Evolutionary conservation across 2,329 filamentous ascomycete genomes (phyloP).

Genomic region (Aspergillaceae sp.): DNA sequence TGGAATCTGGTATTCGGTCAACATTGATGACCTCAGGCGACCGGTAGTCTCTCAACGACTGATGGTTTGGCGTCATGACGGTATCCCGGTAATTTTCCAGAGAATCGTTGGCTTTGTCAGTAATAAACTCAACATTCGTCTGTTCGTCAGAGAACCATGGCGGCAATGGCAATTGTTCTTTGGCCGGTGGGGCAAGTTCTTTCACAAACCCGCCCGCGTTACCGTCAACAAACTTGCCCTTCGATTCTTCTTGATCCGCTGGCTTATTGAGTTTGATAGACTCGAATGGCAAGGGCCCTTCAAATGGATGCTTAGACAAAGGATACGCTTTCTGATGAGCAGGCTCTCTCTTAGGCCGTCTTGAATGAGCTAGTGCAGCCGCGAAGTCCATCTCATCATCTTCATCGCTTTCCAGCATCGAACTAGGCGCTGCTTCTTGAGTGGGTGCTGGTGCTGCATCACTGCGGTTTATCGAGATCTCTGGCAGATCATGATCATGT

Average conservation of each 20-base stretch:
- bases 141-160: slow-evolving; percentile 39
- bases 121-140: slow-evolving; percentile 24
- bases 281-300: slow-evolving; percentile 83
- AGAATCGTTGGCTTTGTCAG: slow-evolving; percentile 16
- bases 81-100: slow-evolving; percentile 16
- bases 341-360: slow-evolving; percentile 46
- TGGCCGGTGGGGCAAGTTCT: slow-evolving; percentile 27
- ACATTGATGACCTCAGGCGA: slow-evolving; percentile 34
- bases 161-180: slow-evolving; percentile 30
- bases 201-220: slow-evolving; percentile 58
- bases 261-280: slow-evolving; percentile 59
- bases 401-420: slow-evolving; percentile 50
- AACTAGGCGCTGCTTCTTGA: slow-evolving; percentile 22
- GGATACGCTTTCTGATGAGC: slow-evolving; percentile 37
- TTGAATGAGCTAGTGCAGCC: slow-evolving; percentile 63
- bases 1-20: slow-evolving; percentile 22
- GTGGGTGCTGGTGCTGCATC: slow-evolving; percentile 32
- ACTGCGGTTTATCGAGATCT: slow-evolving; percentile 35
- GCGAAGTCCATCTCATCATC: slow-evolving; percentile 69
- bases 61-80: slow-evolving; percentile 13
- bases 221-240: slow-evolving; percentile 47
- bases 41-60: slow-evolving; percentile 22
- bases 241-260: slow-evolving; percentile 32
- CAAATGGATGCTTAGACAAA: slow-evolving; percentile 51
- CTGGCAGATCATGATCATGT: slow-evolving; percentile 30